Percentiles rank a stretch among this genome's conserved stretches.
These are phyloP conservation scores for Clarireedia homoeocarpa DNA, from an alignment of 2,329 filamentous ascomycete genomes.

Conservation along the genomic window DNA sequence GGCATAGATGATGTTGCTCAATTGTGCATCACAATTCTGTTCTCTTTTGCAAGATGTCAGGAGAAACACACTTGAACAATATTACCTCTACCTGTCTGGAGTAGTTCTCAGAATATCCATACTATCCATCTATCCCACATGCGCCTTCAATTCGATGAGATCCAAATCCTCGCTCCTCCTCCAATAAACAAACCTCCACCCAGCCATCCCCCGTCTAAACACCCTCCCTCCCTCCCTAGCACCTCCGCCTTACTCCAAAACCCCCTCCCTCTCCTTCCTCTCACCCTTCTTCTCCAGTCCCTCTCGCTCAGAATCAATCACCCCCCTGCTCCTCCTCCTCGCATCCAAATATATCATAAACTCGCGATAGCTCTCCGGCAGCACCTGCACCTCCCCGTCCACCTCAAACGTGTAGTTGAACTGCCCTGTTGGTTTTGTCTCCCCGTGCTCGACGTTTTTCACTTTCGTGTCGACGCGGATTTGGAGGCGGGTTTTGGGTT, in stretches of 20 bases:
- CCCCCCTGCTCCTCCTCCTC: conserved; percentile 24
- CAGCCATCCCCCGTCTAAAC: too few species aligned
- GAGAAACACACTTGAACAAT: too few species aligned
- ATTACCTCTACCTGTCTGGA: too few species aligned
- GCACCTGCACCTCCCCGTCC: conserved; percentile 55
- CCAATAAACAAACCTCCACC: too few species aligned
- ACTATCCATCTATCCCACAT: too few species aligned
- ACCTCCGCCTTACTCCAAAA: conserved; percentile 11
- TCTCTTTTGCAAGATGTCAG: too few species aligned
- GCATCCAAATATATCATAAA: conserved; percentile 34
- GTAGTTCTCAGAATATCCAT: too few species aligned
- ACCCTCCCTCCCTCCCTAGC: not conserved
- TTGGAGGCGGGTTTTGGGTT: conserved; percentile 52
- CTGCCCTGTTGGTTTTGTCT: conserved; percentile 58
- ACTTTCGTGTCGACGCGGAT: conserved; percentile 63
- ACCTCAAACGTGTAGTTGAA: conserved; percentile 69
- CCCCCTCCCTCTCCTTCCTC: conserved; percentile 7
- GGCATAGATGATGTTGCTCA: too few species aligned
- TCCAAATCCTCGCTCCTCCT: too few species aligned
- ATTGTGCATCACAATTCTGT: too few species aligned
- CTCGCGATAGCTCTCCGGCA: conserved; percentile 41
- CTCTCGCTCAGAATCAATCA: not conserved
- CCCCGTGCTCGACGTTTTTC: conserved; percentile 59
- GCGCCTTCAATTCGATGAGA: too few species aligned
- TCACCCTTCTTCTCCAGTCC: conserved; percentile 5